phyloP scores from a whole-genome alignment of 164 flowering plant genomes.

The Umbellularia californica region DNA sequence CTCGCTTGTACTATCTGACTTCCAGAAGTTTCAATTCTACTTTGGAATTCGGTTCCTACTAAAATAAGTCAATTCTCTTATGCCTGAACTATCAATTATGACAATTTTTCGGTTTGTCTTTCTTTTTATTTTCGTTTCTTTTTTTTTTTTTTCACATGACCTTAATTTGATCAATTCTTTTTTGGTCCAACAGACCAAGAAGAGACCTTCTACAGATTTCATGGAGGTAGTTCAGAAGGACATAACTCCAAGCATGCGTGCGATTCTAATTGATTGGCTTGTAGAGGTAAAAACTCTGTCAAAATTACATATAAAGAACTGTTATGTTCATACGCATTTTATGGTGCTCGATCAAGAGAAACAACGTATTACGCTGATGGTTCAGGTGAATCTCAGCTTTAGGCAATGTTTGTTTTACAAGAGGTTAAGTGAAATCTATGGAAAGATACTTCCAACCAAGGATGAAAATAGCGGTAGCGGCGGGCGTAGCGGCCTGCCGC shows the following conservation, averaged over 20 bases:
- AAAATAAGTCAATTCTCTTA: too few relatives aligned
- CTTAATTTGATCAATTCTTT: not conserved
- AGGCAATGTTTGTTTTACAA: too few relatives aligned
- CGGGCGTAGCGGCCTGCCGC: too few relatives aligned
- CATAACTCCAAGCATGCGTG: constrained; percentile 82
- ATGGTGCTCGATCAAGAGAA: not conserved
- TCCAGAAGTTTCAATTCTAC: too few relatives aligned
- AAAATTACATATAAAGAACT: not conserved
- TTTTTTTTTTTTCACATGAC: not conserved
- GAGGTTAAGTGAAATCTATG: too few relatives aligned
- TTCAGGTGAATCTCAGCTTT: too few relatives aligned
- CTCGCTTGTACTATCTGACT: too few relatives aligned
- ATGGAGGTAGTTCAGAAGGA: constrained; percentile 89
- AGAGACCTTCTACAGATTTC: constrained; percentile 79
- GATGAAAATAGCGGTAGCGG: too few relatives aligned
- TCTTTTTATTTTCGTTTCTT: not conserved
- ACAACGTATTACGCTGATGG: not conserved
- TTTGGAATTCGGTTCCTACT: too few relatives aligned
- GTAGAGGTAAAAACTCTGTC: constrained; percentile 61
- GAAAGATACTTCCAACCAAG: too few relatives aligned
- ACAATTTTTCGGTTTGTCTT: not conserved
- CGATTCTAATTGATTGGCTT: constrained; percentile 93
- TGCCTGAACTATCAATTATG: too few relatives aligned
- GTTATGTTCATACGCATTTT: not conserved
- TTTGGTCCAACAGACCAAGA: constrained; percentile 48